Evolutionary conservation across 176 grass and related monocot genomes (phyloP).

Genomic region (Ensete ventricosum): DNA sequence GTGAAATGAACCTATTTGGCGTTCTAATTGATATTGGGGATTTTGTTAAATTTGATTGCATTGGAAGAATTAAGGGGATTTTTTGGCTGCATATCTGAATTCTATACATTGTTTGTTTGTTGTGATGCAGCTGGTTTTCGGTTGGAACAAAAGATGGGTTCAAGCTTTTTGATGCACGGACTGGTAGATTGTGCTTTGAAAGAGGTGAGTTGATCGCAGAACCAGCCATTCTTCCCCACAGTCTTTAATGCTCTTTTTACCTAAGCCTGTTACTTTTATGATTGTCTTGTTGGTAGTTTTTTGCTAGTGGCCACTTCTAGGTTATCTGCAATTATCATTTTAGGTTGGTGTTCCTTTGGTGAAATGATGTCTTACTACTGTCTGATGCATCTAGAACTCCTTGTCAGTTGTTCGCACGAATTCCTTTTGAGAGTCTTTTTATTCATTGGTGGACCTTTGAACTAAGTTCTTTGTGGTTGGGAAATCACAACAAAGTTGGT

Average conservation of each 20-base stretch:
- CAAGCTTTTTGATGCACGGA: slow-evolving; percentile 71
- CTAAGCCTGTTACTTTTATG: neutral
- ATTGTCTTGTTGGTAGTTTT: neutral
- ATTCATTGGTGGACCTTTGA: neutral
- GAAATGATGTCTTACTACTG: neutral
- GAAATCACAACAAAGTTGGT: neutral
- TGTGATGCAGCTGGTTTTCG: slow-evolving; percentile 52
- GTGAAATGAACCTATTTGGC: neutral
- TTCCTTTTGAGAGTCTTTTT: neutral
- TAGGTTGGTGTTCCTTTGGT: neutral
- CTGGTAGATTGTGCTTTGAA: slow-evolving; percentile 52
- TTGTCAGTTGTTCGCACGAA: neutral
- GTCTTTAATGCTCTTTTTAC: neutral
- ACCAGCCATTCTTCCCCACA: neutral
- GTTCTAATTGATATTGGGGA: neutral
- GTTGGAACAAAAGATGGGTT: slow-evolving; percentile 76
- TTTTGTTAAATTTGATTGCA: neutral
- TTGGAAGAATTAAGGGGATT: no score
- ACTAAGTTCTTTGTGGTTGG: neutral
- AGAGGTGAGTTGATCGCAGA: slow-evolving; percentile 35
- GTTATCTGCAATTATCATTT: neutral
- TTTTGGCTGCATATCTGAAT: neutral
- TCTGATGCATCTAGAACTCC: no score
- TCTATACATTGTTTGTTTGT: neutral
- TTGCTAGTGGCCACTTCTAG: neutral